Percentiles rank a stretch among this genome's conserved stretches.
phyloP scores from a whole-genome alignment of 2,329 filamentous ascomycete genomes.

The Nakataea oryzae region DNA sequence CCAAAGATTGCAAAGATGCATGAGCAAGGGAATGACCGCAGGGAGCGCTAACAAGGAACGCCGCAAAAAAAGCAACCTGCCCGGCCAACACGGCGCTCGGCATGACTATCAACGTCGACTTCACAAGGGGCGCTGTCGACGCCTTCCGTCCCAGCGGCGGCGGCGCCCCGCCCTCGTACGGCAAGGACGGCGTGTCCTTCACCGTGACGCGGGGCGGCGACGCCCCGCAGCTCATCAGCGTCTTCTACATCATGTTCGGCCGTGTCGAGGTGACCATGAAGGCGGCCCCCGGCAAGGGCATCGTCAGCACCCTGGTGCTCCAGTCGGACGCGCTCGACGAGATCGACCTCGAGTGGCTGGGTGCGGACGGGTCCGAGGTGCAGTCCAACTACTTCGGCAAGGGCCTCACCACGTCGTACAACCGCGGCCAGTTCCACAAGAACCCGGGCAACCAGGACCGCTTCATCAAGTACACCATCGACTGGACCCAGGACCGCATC shows the following conservation, averaged over 20 bases:
- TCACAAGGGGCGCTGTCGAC: conserved; percentile 65
- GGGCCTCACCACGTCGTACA: conserved; percentile 74
- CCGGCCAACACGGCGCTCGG: conserved; percentile 71
- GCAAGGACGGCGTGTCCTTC: conserved; percentile 67
- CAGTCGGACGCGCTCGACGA: conserved; percentile 90
- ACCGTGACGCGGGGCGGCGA: conserved; percentile 71
- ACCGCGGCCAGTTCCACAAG: conserved; percentile 74
- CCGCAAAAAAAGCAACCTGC: conserved; percentile 41
- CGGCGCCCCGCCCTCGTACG: conserved; percentile 59
- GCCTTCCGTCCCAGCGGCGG: conserved; percentile 61
- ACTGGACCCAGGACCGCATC: conserved; percentile 81
- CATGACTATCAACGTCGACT: conserved; percentile 74
- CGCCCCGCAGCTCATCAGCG: conserved; percentile 72
- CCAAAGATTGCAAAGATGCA: no score
- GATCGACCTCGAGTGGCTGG: conserved; percentile 96
- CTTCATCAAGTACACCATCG: conserved; percentile 81
- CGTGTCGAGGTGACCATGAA: conserved; percentile 79
- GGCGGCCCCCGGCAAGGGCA: conserved; percentile 77
- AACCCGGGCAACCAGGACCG: conserved; percentile 56
- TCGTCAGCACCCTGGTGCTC: conserved; percentile 85
- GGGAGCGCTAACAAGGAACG: no score
- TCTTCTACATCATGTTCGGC: conserved; percentile 99
- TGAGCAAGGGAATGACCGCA: no score
- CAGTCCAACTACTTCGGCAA: conserved; percentile 98
- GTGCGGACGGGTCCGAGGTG: conserved; percentile 64